These are phyloP conservation scores for Cystobasidium tubakii DNA, from an alignment of 768 basidiomycete species.

Conservation along the genomic window DNA sequence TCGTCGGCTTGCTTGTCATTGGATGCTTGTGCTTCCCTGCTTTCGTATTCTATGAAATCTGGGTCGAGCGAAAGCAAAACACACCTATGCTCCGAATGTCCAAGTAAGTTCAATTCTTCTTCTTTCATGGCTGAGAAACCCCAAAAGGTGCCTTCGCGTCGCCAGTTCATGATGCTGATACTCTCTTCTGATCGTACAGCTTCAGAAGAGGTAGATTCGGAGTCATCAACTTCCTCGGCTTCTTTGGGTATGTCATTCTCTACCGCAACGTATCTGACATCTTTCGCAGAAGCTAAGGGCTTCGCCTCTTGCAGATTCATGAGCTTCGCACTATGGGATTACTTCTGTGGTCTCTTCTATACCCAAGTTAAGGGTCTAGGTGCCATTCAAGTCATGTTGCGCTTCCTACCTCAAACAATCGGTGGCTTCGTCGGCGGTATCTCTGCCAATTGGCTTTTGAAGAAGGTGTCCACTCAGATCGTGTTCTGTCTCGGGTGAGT, in stretches of 20 bases:
- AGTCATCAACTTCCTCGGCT: conserved; percentile 34
- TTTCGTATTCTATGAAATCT: conserved; percentile 33
- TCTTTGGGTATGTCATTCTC: conserved; percentile 32
- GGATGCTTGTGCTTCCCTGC: conserved; percentile 24
- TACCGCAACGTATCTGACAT: too few species aligned
- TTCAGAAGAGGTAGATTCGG: conserved; percentile 14
- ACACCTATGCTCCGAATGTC: conserved; percentile 34
- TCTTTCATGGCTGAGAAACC: too few species aligned
- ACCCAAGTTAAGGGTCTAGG: conserved; percentile 18
- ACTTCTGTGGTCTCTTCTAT: conserved; percentile 25
- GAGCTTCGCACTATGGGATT: conserved; percentile 34
- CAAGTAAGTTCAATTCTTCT: conserved; percentile 10
- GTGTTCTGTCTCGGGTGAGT: conserved; percentile 29
- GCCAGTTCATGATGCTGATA: too few species aligned
- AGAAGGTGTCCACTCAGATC: conserved; percentile 15
- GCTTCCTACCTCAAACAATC: conserved; percentile 34
- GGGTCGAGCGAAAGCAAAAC: conserved; percentile 24
- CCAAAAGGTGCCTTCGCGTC: too few species aligned
- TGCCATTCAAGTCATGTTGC: conserved; percentile 35
- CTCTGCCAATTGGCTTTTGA: conserved; percentile 22
- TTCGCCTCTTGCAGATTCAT: background rate
- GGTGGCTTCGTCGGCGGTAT: conserved; percentile 19
- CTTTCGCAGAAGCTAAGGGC: too few species aligned
- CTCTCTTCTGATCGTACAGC: background rate
- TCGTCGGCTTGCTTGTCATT: conserved; percentile 21